These are phyloP conservation scores for Scytalidium sp. DNA, from an alignment of 2,329 filamentous ascomycete genomes.

Conservation along the genomic window DNA sequence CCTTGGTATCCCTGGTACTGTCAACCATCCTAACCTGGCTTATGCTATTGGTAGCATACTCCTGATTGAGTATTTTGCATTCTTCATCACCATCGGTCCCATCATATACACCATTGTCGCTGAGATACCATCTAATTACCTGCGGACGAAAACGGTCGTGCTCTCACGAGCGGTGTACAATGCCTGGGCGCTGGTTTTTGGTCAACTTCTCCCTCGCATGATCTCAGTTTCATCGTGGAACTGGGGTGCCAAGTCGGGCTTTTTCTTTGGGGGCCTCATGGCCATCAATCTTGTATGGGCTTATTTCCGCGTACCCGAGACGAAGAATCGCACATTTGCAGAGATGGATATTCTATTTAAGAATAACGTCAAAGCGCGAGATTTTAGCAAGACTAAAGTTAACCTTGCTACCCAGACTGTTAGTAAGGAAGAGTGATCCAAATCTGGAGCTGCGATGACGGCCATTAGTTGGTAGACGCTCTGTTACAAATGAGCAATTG, in stretches of 20 bases:
- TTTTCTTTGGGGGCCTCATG: conserved; percentile 82
- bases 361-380: conserved; percentile 46
- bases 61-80: conserved; percentile 75
- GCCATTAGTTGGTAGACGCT: no score
- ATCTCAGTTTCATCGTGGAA: conserved; percentile 82
- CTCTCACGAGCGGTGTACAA: conserved; percentile 68
- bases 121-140: conserved; percentile 74
- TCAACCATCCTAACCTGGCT: conserved; percentile 30
- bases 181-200: conserved; percentile 77
- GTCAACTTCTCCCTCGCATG: conserved; percentile 85
- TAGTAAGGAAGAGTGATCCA: not conserved
- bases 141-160: conserved; percentile 88
- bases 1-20: conserved; percentile 36
- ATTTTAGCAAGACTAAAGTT: conserved; percentile 17
- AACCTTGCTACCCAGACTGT: conserved; percentile 8
- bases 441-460: no score
- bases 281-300: conserved; percentile 79
- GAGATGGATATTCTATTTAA: conserved; percentile 83
- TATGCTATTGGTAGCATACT: conserved; percentile 60
- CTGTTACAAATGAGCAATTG: no score
- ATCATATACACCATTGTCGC: conserved; percentile 84
- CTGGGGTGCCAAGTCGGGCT: conserved; percentile 81
- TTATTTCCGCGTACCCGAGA: conserved; percentile 70
- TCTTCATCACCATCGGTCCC: conserved; percentile 82
- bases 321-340: conserved; percentile 74